These are phyloP conservation scores for Xylariaceae sp. DNA, from an alignment of 2,329 filamentous ascomycete species.

Conservation along the genomic window DNA sequence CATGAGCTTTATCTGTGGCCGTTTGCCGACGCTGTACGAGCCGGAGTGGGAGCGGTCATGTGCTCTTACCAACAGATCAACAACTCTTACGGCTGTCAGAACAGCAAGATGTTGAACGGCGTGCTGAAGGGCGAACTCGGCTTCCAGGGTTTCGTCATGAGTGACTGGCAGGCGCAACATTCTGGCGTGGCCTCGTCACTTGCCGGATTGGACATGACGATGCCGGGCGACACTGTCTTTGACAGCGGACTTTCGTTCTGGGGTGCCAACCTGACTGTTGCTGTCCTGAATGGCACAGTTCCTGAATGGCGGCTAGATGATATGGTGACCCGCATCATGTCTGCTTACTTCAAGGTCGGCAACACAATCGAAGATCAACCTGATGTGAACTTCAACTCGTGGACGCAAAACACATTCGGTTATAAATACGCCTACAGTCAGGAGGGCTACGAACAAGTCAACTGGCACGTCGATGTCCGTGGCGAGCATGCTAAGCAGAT, in stretches of 20 bases:
- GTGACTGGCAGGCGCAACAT: slow-evolving; percentile 78
- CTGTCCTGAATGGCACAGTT: slow-evolving; percentile 83
- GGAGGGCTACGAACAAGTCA: slow-evolving; percentile 63
- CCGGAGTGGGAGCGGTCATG: slow-evolving; percentile 61
- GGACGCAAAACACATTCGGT: slow-evolving; percentile 74
- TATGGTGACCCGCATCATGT: slow-evolving; percentile 82
- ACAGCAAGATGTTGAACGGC: slow-evolving; percentile 70
- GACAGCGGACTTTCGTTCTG: slow-evolving; percentile 70
- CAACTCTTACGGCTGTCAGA: slow-evolving; percentile 76
- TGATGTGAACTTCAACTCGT: slow-evolving; percentile 80
- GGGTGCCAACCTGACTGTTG: slow-evolving; percentile 83
- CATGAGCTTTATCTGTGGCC: slow-evolving; percentile 77
- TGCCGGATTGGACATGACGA: slow-evolving; percentile 80
- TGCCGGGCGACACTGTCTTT: slow-evolving; percentile 58
- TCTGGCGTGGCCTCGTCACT: slow-evolving; percentile 61
- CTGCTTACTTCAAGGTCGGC: slow-evolving; percentile 64
- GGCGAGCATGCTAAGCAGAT: slow-evolving; percentile 68
- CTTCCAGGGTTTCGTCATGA: slow-evolving; percentile 77
- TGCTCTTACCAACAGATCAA: slow-evolving; percentile 74
- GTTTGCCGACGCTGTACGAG: slow-evolving; percentile 67
- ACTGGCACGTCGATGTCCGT: slow-evolving; percentile 82
- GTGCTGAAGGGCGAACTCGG: slow-evolving; percentile 75
- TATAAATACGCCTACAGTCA: slow-evolving; percentile 61
- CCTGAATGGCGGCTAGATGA: slow-evolving; percentile 86
- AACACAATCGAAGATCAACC: slow-evolving; percentile 42